Conservation (phyloP, 1,284 basidiomycete genomes). For the Rhodotorula mucilaginosa region DNA sequence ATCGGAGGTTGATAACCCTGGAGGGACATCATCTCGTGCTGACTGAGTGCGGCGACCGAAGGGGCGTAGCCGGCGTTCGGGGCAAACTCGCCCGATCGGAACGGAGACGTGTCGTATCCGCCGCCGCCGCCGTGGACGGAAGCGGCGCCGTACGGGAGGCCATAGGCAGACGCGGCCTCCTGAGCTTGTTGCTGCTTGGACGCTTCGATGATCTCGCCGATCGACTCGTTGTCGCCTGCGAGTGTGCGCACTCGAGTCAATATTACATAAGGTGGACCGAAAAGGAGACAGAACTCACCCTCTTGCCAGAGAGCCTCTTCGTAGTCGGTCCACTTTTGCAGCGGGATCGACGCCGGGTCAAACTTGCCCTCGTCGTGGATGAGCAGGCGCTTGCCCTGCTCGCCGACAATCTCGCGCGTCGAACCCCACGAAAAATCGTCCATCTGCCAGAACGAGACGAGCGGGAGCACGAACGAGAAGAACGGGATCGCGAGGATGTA, state of each 20-base stretch:
- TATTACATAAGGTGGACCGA: too few relatives aligned
- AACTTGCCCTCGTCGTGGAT: constrained; percentile 98
- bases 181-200: constrained; percentile 25
- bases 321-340: constrained; percentile 96
- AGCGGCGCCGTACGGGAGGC: constrained; percentile 57
- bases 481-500: constrained; percentile 88
- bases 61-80: background rate
- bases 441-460: constrained; percentile 99
- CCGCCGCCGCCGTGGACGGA: constrained; percentile 53
- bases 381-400: constrained; percentile 81
- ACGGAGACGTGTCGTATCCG: constrained; percentile 5
- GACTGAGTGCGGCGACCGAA: constrained; percentile 9
- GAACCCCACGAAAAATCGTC: constrained; percentile 95
- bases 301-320: constrained; percentile 94
- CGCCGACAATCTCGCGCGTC: constrained; percentile 89
- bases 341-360: constrained; percentile 82
- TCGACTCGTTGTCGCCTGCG: constrained; percentile 36
- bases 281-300: constrained; percentile 56
- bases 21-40: constrained; percentile 8
- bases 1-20: constrained; percentile 4
- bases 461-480: constrained; percentile 87
- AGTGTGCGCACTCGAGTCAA: background rate
- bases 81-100: constrained; percentile 54
- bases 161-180: constrained; percentile 64
- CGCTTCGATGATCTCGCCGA: constrained; percentile 38